These are phyloP conservation scores for Pestalotiopsis sp. DNA, from an alignment of 2,329 filamentous ascomycete genomes.

Conservation along the genomic window DNA sequence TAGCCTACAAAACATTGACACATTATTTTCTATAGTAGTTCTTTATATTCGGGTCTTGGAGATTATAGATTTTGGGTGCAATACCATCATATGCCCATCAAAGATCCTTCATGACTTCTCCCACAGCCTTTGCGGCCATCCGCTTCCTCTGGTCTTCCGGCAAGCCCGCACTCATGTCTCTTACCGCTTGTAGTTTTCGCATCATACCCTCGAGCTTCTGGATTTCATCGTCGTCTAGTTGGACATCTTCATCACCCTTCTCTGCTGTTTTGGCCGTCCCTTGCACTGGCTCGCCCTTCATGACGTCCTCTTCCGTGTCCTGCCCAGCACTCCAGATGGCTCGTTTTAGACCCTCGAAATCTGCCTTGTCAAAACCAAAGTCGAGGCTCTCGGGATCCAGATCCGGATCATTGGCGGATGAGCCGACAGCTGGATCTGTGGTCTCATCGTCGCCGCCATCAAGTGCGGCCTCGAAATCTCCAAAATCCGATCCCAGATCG, in stretches of 20 bases:
- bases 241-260: slow-evolving; percentile 34
- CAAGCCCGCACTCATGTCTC: slow-evolving; percentile 61
- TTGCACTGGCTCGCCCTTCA: slow-evolving; percentile 22
- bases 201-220: slow-evolving; percentile 66
- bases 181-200: slow-evolving; percentile 63
- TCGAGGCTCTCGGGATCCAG: slow-evolving; percentile 51
- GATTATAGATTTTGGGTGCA: not conserved
- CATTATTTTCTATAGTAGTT: not conserved
- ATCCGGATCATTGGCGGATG: slow-evolving; percentile 18
- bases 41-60: not conserved
- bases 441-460: slow-evolving; percentile 26
- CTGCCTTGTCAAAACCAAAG: slow-evolving; percentile 54
- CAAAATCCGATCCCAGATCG: slow-evolving; percentile 36
- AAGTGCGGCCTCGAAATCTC: slow-evolving; percentile 34
- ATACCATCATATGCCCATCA: slow-evolving; percentile 26
- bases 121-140: slow-evolving; percentile 63
- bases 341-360: slow-evolving; percentile 54
- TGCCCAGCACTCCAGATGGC: slow-evolving; percentile 52
- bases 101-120: slow-evolving; percentile 66
- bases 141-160: slow-evolving; percentile 62
- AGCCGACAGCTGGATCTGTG: slow-evolving; percentile 32
- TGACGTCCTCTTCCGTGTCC: slow-evolving; percentile 24
- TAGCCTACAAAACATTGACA: too few relatives aligned
- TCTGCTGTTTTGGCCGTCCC: not conserved
- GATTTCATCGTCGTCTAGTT: slow-evolving; percentile 53